Percentiles rank a stretch among this genome's conserved stretches.
phyloP scores from a whole-genome alignment of 1,284 basidiomycete species.

The Flammula alnicola region DNA sequence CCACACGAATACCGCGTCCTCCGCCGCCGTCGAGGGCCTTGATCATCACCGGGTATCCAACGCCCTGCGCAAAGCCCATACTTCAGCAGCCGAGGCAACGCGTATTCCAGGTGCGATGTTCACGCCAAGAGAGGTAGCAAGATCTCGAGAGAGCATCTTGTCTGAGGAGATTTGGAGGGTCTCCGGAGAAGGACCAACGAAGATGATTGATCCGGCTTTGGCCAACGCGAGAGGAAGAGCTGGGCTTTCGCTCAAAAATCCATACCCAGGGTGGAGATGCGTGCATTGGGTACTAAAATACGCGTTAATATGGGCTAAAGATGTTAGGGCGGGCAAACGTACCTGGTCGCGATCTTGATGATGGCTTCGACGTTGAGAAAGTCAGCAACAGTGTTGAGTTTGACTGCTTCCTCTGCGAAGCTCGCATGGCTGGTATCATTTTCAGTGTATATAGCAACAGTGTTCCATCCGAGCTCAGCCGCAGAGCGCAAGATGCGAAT shows the following conservation, averaged over 20 bases:
- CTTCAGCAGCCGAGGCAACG: constrained; percentile 38
- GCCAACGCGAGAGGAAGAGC: constrained; percentile 46
- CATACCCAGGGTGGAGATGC: constrained; percentile 49
- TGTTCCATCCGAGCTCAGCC: constrained; percentile 35
- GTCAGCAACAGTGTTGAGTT: constrained; percentile 31
- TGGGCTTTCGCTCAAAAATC: constrained; percentile 56
- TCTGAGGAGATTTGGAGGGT: constrained; percentile 52
- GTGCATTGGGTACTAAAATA: constrained; percentile 35
- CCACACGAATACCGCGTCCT: constrained; percentile 55
- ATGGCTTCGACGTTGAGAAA: constrained; percentile 35
- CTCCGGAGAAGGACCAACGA: constrained; percentile 51
- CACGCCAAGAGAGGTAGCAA: constrained; percentile 47
- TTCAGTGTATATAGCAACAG: constrained; percentile 39
- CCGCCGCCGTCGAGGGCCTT: constrained; percentile 62
- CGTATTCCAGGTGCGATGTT: constrained; percentile 50
- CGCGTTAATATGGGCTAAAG: neutral
- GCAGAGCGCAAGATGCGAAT: constrained; percentile 38
- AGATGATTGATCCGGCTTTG: constrained; percentile 39
- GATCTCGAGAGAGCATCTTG: constrained; percentile 56
- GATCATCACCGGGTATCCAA: constrained; percentile 56
- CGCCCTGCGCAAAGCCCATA: constrained; percentile 37
- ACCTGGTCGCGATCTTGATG: constrained; percentile 33
- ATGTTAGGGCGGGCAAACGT: constrained; percentile 7
- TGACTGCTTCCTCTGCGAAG: constrained; percentile 38
- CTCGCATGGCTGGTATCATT: constrained; percentile 39